A percentile compares a stretch with the other conserved stretches of the same genome.
Evolutionary conservation across 2,329 filamentous ascomycete species (phyloP).

Genomic region (Aspergillus japonicus): DNA sequence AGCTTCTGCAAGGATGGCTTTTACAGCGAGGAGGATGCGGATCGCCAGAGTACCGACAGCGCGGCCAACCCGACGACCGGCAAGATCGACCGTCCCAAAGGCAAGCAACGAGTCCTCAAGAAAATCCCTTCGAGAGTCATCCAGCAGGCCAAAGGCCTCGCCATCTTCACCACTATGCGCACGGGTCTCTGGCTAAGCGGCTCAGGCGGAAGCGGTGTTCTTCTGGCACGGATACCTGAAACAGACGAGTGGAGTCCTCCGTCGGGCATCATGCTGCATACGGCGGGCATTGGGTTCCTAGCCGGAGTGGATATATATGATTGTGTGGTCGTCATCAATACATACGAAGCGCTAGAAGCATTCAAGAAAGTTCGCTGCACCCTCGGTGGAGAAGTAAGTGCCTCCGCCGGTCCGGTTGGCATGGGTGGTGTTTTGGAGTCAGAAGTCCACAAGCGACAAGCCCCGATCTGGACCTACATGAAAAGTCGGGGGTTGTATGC

Average conservation of each 20-base stretch:
- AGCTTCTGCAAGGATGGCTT: constrained; percentile 85
- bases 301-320: constrained; percentile 95
- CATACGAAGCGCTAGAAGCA: constrained; percentile 75
- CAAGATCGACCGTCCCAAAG: constrained; percentile 54
- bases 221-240: constrained; percentile 73
- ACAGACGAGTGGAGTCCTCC: constrained; percentile 91
- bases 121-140: constrained; percentile 87
- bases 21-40: constrained; percentile 59
- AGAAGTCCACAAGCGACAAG: constrained; percentile 64
- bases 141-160: constrained; percentile 82
- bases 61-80: constrained; percentile 30
- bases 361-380: constrained; percentile 79
- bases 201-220: constrained; percentile 82
- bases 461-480: constrained; percentile 80
- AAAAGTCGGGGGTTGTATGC: constrained; percentile 88
- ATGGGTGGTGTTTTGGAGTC: constrained; percentile 72
- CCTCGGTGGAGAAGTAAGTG: constrained; percentile 75
- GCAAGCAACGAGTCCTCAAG: constrained; percentile 66
- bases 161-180: constrained; percentile 94
- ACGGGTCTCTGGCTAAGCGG: constrained; percentile 90
- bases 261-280: constrained; percentile 87
- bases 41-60: constrained; percentile 37
- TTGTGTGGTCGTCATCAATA: constrained; percentile 90
- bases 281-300: constrained; percentile 82
- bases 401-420: constrained; percentile 73